These are phyloP conservation scores for Lycium ferocissimum DNA, from an alignment of 257 asterid genomes.

Conservation along the genomic window DNA sequence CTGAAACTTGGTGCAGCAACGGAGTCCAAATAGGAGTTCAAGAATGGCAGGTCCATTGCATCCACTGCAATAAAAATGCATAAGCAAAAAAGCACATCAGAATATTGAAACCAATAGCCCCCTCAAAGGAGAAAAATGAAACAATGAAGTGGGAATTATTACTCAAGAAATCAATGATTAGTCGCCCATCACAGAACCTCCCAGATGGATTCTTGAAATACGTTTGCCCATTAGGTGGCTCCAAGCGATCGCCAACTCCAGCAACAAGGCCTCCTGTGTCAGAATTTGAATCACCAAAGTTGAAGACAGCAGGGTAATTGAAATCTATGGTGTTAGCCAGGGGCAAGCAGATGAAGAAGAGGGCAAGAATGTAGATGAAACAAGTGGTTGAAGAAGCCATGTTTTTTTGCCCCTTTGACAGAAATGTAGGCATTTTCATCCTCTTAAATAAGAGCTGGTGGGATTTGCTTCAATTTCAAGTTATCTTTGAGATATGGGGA, in stretches of 20 bases:
- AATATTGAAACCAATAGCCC: not conserved
- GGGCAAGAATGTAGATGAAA: slow-evolving; percentile 36
- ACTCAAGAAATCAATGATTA: slow-evolving; percentile 81
- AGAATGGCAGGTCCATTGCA: slow-evolving; percentile 84
- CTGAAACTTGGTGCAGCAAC: slow-evolving; percentile 70
- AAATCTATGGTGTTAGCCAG: slow-evolving; percentile 62
- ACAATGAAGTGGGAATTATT: slow-evolving; percentile 25
- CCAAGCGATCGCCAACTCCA: slow-evolving; percentile 64
- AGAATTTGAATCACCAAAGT: slow-evolving; percentile 98
- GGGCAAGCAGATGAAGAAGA: slow-evolving; percentile 43
- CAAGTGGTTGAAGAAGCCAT: slow-evolving; percentile 54
- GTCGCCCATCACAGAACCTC: slow-evolving; percentile 88
- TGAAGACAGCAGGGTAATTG: slow-evolving; percentile 89
- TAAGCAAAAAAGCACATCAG: not conserved
- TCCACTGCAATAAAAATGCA: slow-evolving; percentile 65
- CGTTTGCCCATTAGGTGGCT: slow-evolving; percentile 82
- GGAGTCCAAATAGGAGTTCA: slow-evolving; percentile 84
- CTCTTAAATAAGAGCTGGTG: slow-evolving; percentile 30
- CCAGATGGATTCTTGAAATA: slow-evolving; percentile 88
- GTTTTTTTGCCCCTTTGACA: slow-evolving; percentile 15
- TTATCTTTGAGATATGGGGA: slow-evolving; percentile 39
- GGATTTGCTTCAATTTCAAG: slow-evolving; percentile 59
- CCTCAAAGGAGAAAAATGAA: not conserved
- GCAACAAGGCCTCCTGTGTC: slow-evolving; percentile 88
- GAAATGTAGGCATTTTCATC: slow-evolving; percentile 15